Base-by-base conservation (phyloP, 805 yeast species). In the Saturnispora saitoi region DNA sequence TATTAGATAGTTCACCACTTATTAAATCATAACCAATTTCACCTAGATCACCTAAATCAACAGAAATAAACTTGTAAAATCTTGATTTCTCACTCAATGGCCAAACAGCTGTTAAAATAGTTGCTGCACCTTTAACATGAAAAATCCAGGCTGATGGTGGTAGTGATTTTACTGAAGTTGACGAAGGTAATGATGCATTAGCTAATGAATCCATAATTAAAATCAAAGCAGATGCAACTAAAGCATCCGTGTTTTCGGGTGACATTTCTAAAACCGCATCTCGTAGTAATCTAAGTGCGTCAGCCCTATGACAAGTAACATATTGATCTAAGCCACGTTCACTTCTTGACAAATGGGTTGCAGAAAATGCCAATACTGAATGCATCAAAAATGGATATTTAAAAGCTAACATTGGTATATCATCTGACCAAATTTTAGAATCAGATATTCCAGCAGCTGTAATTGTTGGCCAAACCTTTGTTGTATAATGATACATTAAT, bases 141-240 rank as follows among this genome's bases (percentile, higher is more conserved):
- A 87, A 93, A 49, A 91, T 81, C 98, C 98, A 91, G 0, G 97
- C 95, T 3, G 93, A 81, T 2, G 97, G 90, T 1, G 96, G 95
- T 49, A 89, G 65, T 2, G 89, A 81, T 54, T 76, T 77, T 3
- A 80, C 71, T 4, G 77, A 68, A 2, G 68, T 63, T 7, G 70
- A 63, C 2, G 70, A 59, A 41, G 78, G 95, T 42, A 76, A 69
- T 2, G 82, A 78, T 0, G 96, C 97, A 65, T 90, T 90, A 3
- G 97, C 97, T 54, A 88, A 69, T 0, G 97, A 86, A 63, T 91
- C 98, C 86, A 91, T 86, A 48, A 89, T 89, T 48, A 91, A 70
- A 34, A 91, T 80, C 53, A 90, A 73, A 0, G 96, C 95, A 45
- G 95, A 81, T 0, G 97, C 96, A 14, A 90, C 96, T 47, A 91